phyloP scores from a whole-genome alignment of 768 basidiomycete genomes.

The Mycena metata region DNA sequence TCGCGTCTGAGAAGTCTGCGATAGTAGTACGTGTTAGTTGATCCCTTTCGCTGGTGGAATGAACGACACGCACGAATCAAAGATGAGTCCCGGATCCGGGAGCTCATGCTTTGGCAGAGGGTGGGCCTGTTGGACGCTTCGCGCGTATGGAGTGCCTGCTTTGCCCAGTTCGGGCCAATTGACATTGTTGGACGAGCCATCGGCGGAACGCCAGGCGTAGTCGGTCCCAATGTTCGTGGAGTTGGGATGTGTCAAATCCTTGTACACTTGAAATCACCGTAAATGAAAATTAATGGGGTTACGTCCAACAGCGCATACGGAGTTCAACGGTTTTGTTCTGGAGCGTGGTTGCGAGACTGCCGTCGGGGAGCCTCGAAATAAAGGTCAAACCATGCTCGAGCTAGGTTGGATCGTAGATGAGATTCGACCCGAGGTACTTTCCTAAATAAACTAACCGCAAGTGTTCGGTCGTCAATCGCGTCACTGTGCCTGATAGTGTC shows the following conservation, averaged over 20 bases:
- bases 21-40: conserved; percentile 3
- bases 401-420: conserved; percentile 49
- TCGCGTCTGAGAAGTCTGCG: conserved; percentile 73
- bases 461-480: conserved; percentile 82
- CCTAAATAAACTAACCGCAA: conserved; percentile 65
- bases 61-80: conserved; percentile 69
- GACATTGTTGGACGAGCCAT: conserved; percentile 85
- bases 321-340: conserved; percentile 67
- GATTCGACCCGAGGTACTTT: not conserved
- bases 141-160: conserved; percentile 84
- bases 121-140: conserved; percentile 81
- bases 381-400: conserved; percentile 79
- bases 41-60: not conserved
- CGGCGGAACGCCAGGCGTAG: conserved; percentile 79
- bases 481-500: conserved; percentile 72
- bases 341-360: conserved; percentile 51
- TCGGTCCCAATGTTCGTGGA: conserved; percentile 73
- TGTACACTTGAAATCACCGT: conserved; percentile 67
- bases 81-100: conserved; percentile 85
- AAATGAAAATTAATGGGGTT: not conserved
- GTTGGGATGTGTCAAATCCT: conserved; percentile 86
- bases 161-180: conserved; percentile 79
- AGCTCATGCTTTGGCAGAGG: conserved; percentile 76
- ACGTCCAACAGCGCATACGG: conserved; percentile 56
- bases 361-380: conserved; percentile 70